Conservation (phyloP, 2,329 filamentous ascomycete genomes). For the Colletotrichum zoysiae region DNA sequence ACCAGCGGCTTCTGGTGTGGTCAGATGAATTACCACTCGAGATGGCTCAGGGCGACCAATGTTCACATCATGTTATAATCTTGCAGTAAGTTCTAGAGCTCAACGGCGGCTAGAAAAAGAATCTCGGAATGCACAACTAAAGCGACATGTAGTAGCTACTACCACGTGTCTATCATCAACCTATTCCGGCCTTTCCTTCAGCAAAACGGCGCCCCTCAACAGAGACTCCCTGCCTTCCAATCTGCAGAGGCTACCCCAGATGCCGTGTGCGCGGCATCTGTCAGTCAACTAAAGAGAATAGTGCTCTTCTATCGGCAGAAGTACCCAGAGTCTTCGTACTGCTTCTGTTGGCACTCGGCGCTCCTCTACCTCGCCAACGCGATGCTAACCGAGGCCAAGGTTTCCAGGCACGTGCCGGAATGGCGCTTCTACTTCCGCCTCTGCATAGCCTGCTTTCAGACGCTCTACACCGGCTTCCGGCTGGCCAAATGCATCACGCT, state of each 20-base stretch:
- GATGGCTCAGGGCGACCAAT: slow-evolving; percentile 46
- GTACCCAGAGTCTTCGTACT: slow-evolving; percentile 50
- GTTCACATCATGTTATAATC: slow-evolving; percentile 50
- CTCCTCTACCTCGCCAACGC: slow-evolving; percentile 56
- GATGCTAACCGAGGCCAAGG: slow-evolving; percentile 46
- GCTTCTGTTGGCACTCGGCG: slow-evolving; percentile 56
- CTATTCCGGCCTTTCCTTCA: slow-evolving; percentile 49
- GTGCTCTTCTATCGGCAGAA: slow-evolving; percentile 52
- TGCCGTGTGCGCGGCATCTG: slow-evolving; percentile 50
- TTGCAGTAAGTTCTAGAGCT: slow-evolving; percentile 50
- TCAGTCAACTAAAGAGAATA: slow-evolving; percentile 54
- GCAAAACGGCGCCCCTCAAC: slow-evolving; percentile 13
- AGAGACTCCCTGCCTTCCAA: slow-evolving; percentile 48
- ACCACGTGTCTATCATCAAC: slow-evolving; percentile 53
- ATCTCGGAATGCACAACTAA: background rate
- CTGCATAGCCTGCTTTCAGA: slow-evolving; percentile 55
- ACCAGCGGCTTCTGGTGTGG: slow-evolving; percentile 55
- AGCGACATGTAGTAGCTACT: slow-evolving; percentile 50
- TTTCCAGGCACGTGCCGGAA: slow-evolving; percentile 41
- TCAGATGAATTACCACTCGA: slow-evolving; percentile 48
- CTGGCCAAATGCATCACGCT: slow-evolving; percentile 51
- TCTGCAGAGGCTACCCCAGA: slow-evolving; percentile 47
- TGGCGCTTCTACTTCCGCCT: slow-evolving; percentile 53
- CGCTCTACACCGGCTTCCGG: slow-evolving; percentile 50
- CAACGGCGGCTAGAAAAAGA: too few relatives aligned